Evolutionary conservation across 176 grass and related monocot genomes (phyloP).

Genomic region (Lolium multiflorum): DNA sequence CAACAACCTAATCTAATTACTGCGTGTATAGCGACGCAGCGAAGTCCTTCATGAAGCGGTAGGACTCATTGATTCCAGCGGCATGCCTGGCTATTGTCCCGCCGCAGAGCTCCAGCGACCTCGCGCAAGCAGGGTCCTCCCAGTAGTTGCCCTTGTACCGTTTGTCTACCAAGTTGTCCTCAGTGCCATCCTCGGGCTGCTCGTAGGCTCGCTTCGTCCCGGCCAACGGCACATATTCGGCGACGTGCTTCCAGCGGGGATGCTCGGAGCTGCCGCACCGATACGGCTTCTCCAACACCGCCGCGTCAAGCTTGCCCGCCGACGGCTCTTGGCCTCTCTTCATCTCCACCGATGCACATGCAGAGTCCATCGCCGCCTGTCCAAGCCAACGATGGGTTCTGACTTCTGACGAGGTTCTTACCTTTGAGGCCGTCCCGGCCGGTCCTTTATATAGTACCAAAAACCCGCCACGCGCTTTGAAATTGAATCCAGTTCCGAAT

Average conservation of each 20-base stretch:
- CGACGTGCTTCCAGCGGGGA: background rate
- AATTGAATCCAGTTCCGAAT: no score
- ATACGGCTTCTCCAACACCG: background rate
- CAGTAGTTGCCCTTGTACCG: background rate
- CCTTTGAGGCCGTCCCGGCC: no score
- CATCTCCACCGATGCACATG: background rate
- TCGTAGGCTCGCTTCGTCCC: background rate
- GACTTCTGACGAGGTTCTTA: no score
- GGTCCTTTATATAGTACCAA: no score
- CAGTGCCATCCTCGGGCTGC: background rate
- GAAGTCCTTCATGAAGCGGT: background rate
- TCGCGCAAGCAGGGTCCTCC: background rate
- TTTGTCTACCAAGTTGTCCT: background rate
- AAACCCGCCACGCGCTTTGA: no score
- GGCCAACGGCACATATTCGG: background rate
- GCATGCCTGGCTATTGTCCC: background rate
- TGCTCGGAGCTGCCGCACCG: background rate
- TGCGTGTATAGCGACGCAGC: background rate
- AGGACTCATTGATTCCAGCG: background rate
- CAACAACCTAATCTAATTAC: no score
- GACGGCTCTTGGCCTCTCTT: background rate
- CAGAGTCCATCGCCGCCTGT: background rate
- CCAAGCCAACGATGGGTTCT: no score
- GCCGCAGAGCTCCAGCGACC: background rate
- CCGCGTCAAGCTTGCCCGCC: slow-evolving; percentile 2